Conservation (phyloP, 139 green algal genomes). For the Tetratostichococcus sp. region DNA sequence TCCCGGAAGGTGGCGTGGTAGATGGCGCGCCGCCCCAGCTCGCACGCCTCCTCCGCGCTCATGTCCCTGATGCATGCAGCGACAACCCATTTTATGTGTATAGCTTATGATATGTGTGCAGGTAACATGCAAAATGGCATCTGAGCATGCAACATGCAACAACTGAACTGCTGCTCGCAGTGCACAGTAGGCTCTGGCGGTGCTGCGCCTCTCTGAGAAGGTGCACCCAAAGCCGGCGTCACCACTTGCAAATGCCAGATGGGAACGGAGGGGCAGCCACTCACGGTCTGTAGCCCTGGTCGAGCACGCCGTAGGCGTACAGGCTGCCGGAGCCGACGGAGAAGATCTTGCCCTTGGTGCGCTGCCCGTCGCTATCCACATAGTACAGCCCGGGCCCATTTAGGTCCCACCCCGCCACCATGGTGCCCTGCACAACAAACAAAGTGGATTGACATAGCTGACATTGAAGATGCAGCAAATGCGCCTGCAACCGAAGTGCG, state of each 20-base stretch:
- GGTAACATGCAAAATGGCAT: too few relatives aligned
- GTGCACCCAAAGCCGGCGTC: too few relatives aligned
- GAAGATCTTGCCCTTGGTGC: conserved; percentile 92
- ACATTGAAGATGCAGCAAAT: too few relatives aligned
- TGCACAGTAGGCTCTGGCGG: too few relatives aligned
- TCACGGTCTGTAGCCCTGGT: conserved; percentile 84
- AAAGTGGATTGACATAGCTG: too few relatives aligned
- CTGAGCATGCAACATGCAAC: too few relatives aligned
- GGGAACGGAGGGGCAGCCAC: neutral
- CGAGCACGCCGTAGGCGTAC: conserved; percentile 97
- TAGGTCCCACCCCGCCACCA: conserved; percentile 89
- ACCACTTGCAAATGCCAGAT: too few relatives aligned
- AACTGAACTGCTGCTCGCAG: too few relatives aligned
- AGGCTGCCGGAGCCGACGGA: conserved; percentile 91
- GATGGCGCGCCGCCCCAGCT: conserved; percentile 91
- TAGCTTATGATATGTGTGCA: too few relatives aligned
- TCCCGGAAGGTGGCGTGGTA: conserved; percentile 99
- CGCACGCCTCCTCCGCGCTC: conserved; percentile 85
- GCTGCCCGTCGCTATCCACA: conserved; percentile 93
- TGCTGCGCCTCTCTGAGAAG: too few relatives aligned
- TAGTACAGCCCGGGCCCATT: conserved; percentile 94
- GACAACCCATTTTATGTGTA: neutral
- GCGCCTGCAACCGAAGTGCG: too few relatives aligned
- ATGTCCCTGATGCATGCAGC: conserved; percentile 70
- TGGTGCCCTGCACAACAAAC: conserved; percentile 89